Evolutionary conservation across 106 monocot genomes (phyloP).

Genomic region (Narthecium ossifragum): DNA sequence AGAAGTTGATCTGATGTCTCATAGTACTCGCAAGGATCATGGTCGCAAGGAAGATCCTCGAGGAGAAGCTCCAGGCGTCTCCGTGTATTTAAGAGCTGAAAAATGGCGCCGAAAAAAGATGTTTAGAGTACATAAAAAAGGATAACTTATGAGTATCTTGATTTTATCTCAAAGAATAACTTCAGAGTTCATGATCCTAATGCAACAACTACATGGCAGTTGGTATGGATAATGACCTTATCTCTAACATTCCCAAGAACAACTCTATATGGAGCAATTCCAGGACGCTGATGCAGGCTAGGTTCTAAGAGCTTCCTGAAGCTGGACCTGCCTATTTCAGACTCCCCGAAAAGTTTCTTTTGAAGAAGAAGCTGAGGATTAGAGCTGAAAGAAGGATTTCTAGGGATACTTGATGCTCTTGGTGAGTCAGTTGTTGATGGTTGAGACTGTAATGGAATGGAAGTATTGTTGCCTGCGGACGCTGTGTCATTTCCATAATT

Average conservation of each 20-base stretch:
- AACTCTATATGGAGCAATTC: slow-evolving; percentile 82
- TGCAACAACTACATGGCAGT: not conserved
- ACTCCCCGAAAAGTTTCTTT: slow-evolving; percentile 61
- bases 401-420: slow-evolving; percentile 22
- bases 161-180: not conserved
- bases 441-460: no score
- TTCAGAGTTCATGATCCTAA: not conserved
- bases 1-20: slow-evolving; percentile 75
- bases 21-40: slow-evolving; percentile 58
- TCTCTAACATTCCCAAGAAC: slow-evolving; percentile 86
- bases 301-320: slow-evolving; percentile 89
- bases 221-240: slow-evolving; percentile 34
- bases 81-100: slow-evolving; percentile 67
- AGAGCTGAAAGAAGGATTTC: slow-evolving; percentile 22
- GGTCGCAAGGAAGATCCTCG: slow-evolving; percentile 73
- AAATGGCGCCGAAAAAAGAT: not conserved
- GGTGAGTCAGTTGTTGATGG: slow-evolving; percentile 14
- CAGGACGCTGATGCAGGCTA: slow-evolving; percentile 51
- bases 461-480: not conserved
- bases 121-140: not conserved
- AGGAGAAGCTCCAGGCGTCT: slow-evolving; percentile 72
- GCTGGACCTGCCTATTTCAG: slow-evolving; percentile 65
- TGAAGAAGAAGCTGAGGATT: slow-evolving; percentile 47
- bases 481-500: no score
- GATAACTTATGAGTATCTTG: no score